phyloP scores from a whole-genome alignment of 139 green algal genomes.

The Parachlorella kessleri region DNA sequence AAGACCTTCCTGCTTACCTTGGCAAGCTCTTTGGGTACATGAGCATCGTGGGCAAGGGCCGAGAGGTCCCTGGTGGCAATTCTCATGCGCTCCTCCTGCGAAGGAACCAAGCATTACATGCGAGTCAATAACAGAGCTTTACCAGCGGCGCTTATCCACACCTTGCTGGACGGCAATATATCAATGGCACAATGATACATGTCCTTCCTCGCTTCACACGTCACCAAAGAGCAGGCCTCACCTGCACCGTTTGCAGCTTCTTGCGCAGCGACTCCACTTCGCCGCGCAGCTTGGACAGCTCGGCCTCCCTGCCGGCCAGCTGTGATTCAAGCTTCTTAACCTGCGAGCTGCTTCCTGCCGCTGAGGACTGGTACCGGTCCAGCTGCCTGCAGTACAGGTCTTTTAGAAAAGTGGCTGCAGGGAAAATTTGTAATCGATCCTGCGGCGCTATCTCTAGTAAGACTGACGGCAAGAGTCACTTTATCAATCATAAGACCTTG shows the following conservation, averaged over 20 bases:
- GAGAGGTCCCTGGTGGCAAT: slow-evolving; percentile 3
- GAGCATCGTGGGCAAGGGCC: not conserved
- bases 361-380: not conserved
- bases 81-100: slow-evolving; percentile 6
- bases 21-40: slow-evolving; percentile 2
- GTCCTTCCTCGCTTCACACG: too few relatives aligned
- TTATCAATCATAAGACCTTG: too few relatives aligned
- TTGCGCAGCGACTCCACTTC: slow-evolving; percentile 21
- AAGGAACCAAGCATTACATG: not conserved
- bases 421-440: too few relatives aligned
- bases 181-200: too few relatives aligned
- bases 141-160: too few relatives aligned
- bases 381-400: slow-evolving; percentile 28
- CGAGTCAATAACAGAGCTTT: too few relatives aligned
- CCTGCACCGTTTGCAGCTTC: slow-evolving; percentile 42
- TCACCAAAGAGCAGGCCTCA: too few relatives aligned
- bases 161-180: too few relatives aligned
- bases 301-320: not conserved
- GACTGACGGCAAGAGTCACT: too few relatives aligned
- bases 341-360: not conserved
- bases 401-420: too few relatives aligned
- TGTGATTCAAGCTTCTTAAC: slow-evolving; percentile 11
- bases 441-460: too few relatives aligned
- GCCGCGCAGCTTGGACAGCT: slow-evolving; percentile 2
- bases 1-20: slow-evolving; percentile 5